Percentiles rank a stretch among this genome's conserved stretches.
These are phyloP conservation scores for Aspergillus neoniger DNA, from an alignment of 2,329 filamentous ascomycete species.

Conservation along the genomic window DNA sequence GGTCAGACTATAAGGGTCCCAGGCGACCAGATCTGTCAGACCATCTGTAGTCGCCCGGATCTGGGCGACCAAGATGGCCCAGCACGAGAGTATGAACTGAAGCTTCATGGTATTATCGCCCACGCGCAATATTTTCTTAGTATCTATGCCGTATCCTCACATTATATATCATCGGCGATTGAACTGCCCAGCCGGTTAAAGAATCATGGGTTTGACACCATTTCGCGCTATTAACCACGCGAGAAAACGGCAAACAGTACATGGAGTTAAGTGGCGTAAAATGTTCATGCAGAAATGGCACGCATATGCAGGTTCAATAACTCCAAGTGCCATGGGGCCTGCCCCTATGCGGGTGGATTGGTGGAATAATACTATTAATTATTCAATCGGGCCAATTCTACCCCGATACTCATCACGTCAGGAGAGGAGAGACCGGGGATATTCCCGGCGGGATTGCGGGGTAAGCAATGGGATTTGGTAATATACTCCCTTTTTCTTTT, in stretches of 20 bases:
- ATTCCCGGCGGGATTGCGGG: slow-evolving; percentile 1
- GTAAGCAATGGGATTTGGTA: background rate
- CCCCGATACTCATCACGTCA: background rate
- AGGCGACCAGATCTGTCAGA: slow-evolving; percentile 3
- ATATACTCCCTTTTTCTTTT: background rate
- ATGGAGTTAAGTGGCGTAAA: background rate
- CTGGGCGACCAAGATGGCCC: background rate
- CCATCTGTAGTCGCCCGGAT: slow-evolving; percentile 1
- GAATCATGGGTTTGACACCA: background rate
- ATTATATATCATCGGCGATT: background rate
- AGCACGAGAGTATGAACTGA: background rate
- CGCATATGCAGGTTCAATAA: background rate
- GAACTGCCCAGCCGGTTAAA: background rate
- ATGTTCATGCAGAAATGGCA: background rate
- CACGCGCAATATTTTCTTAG: too few species aligned
- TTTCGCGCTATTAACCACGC: background rate
- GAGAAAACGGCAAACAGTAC: background rate
- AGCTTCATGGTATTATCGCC: background rate
- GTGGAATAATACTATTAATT: background rate
- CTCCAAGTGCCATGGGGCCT: background rate
- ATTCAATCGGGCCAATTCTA: background rate
- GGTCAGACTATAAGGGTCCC: slow-evolving; percentile 13
- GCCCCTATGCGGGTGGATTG: background rate
- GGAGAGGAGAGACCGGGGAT: background rate
- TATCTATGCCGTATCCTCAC: too few species aligned